Evolutionary conservation across 208 protist species (phyloP).

Genomic region (Leishmania major): DNA sequence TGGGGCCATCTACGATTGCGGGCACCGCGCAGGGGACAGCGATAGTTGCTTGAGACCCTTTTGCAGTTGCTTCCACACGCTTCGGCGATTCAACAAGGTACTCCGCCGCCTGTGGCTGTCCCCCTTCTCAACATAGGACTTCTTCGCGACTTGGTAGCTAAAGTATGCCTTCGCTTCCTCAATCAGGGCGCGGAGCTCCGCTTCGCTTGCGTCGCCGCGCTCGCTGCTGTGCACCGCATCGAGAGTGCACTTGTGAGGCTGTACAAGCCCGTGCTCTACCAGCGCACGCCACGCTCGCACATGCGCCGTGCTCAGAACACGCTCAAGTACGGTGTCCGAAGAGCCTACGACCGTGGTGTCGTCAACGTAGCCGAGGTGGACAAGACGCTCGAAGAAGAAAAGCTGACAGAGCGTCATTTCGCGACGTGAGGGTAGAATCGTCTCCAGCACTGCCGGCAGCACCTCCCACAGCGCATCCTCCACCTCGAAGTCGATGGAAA

Average conservation of each 20-base stretch:
- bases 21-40: neutral
- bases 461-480: slow-evolving; percentile 21
- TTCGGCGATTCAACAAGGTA: slow-evolving; percentile 7
- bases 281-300: slow-evolving; percentile 26
- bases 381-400: slow-evolving; percentile 42
- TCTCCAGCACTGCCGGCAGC: slow-evolving; percentile 29
- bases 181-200: slow-evolving; percentile 22
- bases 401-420: slow-evolving; percentile 30
- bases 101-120: neutral
- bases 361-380: slow-evolving; percentile 27
- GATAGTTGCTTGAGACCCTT: neutral
- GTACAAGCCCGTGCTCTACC: slow-evolving; percentile 9
- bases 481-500: slow-evolving; percentile 18
- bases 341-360: slow-evolving; percentile 6
- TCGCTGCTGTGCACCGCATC: slow-evolving; percentile 9
- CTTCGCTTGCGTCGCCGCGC: slow-evolving; percentile 7
- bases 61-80: slow-evolving; percentile 9
- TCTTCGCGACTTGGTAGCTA: slow-evolving; percentile 15
- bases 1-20: neutral
- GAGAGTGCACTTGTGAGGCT: slow-evolving; percentile 14
- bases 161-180: slow-evolving; percentile 16
- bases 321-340: slow-evolving; percentile 28
- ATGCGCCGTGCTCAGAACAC: slow-evolving; percentile 28
- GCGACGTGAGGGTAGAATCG: slow-evolving; percentile 19
- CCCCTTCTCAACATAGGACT: slow-evolving; percentile 10